Evolutionary conservation across 2,329 filamentous ascomycete species (phyloP), one percentile per base, ranked within the genome.

Genomic region (Phaeosphaeriaceae sp.): DNA sequence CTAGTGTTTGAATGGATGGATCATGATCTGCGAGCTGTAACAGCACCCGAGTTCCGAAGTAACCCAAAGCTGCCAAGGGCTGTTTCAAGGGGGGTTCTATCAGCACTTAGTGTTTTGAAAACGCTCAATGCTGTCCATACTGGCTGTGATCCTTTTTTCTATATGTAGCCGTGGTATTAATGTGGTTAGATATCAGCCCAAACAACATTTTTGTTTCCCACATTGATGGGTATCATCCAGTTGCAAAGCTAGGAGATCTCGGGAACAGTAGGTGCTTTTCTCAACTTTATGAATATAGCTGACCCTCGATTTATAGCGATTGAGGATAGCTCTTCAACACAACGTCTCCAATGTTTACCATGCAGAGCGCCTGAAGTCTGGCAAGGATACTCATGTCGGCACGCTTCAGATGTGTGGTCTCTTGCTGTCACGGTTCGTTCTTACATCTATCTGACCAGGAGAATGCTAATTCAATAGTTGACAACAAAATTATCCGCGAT

Each of bases 1-100:
- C 21, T 64, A 18, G 56, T 64, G 30, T 64, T 61, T 28, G 58
- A 61, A 47, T 64, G 55, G 60, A 64, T 63, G 58, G 51, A 64
- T 28, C 49, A 46, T 20, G 52, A 53, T 47, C 36, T 61, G 16
- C 16, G 23, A 26, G 23, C 23, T 6, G 11, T 26, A 26, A 26
- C 23, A 7, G 23, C 23, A 9, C 23, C 23, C 7, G 23, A 26
- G 23, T 26, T 26, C 16, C 13, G 26, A n/a, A 46, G 34, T n/a
- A 30, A 40, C 9, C 35, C 26, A 21, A 33, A 32, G 26, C 35
- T 39, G 6, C 43, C 43, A n/a, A 46, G 13, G 21, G 26, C 21
- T 16, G 43, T 46, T 1, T 39, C 26, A 3, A n/a, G 21, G 9
- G 35, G 18, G 8, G 43, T 46, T 15, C 13, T 46, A 12, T 39